Percentiles rank a stretch among this genome's conserved stretches.
These are phyloP conservation scores for Hypoxylon sp. DNA, from an alignment of 2,329 filamentous ascomycete species.

Conservation along the genomic window DNA sequence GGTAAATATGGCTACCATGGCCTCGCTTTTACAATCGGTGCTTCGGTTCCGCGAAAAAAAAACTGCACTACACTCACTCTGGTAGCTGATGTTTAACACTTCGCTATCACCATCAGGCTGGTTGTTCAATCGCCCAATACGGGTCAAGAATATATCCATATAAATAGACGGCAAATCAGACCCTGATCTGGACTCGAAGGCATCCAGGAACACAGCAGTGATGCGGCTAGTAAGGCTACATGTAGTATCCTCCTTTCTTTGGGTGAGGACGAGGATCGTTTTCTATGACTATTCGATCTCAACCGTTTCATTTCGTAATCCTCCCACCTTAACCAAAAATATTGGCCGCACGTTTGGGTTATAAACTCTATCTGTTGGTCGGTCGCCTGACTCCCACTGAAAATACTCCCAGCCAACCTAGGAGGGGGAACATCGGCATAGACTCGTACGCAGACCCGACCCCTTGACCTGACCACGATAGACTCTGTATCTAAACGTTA, in stretches of 20 bases:
- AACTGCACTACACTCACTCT: not conserved
- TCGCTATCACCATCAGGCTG: not conserved
- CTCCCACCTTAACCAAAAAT: slow-evolving; percentile 5
- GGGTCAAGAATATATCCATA: not conserved
- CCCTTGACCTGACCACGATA: slow-evolving; percentile 24
- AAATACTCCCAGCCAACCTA: not conserved
- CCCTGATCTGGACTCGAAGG: not conserved
- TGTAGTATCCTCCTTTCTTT: slow-evolving; percentile 8
- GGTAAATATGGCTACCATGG: slow-evolving; percentile 1
- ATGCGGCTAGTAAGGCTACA: slow-evolving; percentile 6
- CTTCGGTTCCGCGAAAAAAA: slow-evolving; percentile 15
- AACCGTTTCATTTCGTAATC: slow-evolving; percentile 34
- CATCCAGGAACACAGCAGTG: not conserved
- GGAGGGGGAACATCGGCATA: slow-evolving; percentile 17
- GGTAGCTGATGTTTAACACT: not conserved
- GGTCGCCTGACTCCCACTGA: not conserved
- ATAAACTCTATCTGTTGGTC: slow-evolving; percentile 26
- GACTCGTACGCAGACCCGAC: slow-evolving; percentile 3
- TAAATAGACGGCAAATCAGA: not conserved
- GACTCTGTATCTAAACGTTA: slow-evolving; percentile 32
- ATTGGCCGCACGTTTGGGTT: slow-evolving; percentile 34
- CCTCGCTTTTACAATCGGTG: slow-evolving; percentile 2
- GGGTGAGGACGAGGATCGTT: not conserved
- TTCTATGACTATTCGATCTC: slow-evolving; percentile 39
- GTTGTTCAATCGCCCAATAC: slow-evolving; percentile 7